A percentile compares a stretch with the other conserved stretches of the same genome.
These are phyloP conservation scores for Rhizoclosmatium sp. DNA, from an alignment of 192 early-diverging fungal species.

Conservation along the genomic window DNA sequence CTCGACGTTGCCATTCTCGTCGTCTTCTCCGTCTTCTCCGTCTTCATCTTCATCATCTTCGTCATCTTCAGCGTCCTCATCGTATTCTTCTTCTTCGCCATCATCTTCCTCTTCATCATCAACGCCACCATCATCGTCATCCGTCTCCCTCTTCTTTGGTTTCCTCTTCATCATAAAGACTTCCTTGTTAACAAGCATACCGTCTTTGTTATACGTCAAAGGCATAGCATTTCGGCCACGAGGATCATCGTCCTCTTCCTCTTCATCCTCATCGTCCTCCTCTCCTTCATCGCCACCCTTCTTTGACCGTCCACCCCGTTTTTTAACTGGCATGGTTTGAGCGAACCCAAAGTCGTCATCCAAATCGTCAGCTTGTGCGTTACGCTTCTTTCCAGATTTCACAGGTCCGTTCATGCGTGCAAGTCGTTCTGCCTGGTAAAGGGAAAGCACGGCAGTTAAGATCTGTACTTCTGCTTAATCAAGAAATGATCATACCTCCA, in stretches of 20 bases:
- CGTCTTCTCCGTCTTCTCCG: conserved; percentile 58
- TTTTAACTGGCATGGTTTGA: not conserved
- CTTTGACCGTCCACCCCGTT: not conserved
- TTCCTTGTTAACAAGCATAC: conserved; percentile 59
- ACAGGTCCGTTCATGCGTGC: conserved; percentile 84
- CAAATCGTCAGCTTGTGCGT: conserved; percentile 62
- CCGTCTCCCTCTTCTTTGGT: conserved; percentile 50
- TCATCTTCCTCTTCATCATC: conserved; percentile 49
- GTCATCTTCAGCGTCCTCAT: conserved; percentile 64
- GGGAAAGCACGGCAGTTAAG: not conserved
- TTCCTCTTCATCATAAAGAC: conserved; percentile 53
- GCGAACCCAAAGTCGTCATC: conserved; percentile 45
- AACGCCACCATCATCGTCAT: conserved; percentile 55
- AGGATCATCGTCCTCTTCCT: conserved; percentile 35
- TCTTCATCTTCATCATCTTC: conserved; percentile 57
- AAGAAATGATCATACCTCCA: conserved; percentile 65
- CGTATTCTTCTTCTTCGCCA: conserved; percentile 48
- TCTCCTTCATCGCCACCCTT: not conserved
- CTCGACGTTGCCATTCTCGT: conserved; percentile 67
- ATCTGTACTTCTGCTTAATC: not conserved
- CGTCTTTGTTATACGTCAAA: conserved; percentile 57
- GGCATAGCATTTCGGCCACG: conserved; percentile 49
- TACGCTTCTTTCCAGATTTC: conserved; percentile 47
- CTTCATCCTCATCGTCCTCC: conserved; percentile 25
- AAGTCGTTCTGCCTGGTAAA: conserved; percentile 52